These are phyloP conservation scores for Cucurbita moschata DNA, from an alignment of 306 rosid genomes.

Conservation along the genomic window DNA sequence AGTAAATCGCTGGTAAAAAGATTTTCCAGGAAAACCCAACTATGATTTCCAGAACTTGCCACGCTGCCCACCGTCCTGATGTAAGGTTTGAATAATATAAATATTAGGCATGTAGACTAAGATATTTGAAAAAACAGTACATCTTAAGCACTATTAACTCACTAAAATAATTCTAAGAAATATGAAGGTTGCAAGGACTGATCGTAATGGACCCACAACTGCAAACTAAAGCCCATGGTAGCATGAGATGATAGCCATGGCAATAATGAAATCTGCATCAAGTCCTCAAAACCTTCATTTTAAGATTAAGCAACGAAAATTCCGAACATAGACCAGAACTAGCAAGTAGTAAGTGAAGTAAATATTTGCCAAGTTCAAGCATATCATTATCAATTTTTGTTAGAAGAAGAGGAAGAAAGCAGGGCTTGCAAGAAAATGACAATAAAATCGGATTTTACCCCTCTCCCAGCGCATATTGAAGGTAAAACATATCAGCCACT, in stretches of 20 bases:
- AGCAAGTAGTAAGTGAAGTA: neutral
- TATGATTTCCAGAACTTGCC: slow-evolving; percentile 47
- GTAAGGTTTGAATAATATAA: neutral
- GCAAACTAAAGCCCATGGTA: neutral
- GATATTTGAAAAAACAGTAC: neutral
- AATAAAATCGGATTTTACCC: slow-evolving; percentile 39
- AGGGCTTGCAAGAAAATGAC: slow-evolving; percentile 7
- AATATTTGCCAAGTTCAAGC: neutral
- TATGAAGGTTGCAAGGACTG: slow-evolving; percentile 8
- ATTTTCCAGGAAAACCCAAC: slow-evolving; percentile 45
- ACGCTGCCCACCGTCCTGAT: slow-evolving; percentile 63
- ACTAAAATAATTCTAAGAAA: slow-evolving; percentile 1
- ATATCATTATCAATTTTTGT: neutral
- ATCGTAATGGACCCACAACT: slow-evolving; percentile 7
- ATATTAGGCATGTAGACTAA: neutral
- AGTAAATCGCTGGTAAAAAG: slow-evolving; percentile 18
- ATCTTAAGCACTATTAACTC: neutral
- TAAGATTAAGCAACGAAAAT: neutral
- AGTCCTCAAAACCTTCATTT: slow-evolving; percentile 12
- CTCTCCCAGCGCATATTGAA: slow-evolving; percentile 53
- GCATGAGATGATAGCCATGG: slow-evolving; percentile 1
- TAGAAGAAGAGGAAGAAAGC: neutral
- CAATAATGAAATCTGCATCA: slow-evolving; percentile 9
- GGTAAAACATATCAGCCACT: slow-evolving; percentile 45
- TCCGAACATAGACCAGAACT: neutral